Base-by-base conservation (phyloP, 352 stramenopile species). In the Globisporangium lucens region DNA sequence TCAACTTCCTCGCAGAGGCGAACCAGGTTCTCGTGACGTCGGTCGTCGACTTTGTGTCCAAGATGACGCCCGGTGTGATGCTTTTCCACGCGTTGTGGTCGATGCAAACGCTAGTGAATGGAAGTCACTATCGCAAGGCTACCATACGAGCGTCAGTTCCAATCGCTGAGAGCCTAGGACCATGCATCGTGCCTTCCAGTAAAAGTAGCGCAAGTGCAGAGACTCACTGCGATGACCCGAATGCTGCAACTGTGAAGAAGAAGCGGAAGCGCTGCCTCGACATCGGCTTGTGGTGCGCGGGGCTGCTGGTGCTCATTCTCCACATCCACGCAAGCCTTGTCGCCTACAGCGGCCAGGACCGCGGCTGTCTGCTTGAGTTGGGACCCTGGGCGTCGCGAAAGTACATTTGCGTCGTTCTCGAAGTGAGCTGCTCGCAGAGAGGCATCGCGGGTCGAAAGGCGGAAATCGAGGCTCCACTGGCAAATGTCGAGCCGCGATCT, bases 351-450 rank as follows among this genome's bases (percentile, higher is more conserved):
- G 12, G 20, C 2, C 55, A 27, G 4, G 10, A 33, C 27, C 27
- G 43, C 29, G 41, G 43, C 10, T 68, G 63, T 29, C 13, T 63
- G 55, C 55, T 68, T 4, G 63, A 63, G 43, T 24, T 47, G 9
- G 24, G 27, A 15, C 63, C 63, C 4, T 68, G 63, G 63, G 55
- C n/a, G 15, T 24, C 55, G 6, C 13, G 2, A 5, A 63, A 51
- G 41, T 57, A 58, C 38, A 20, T 33, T 7, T 68, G 63, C 22
- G 43, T 30, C 2, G 63, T 68, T 38, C 55, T 68, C 9, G 63
- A 68, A 49, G 41, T 68, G 27, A 68, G 56, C 30, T 68, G 63
- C 27, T 47, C 41, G 41, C 10, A n/a, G 56, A n/a, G 43, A 58
- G 29, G 43, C 1, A 22, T 64, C 13, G 24, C 38, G 8, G 65